phyloP scores from a whole-genome alignment of 179 eudicot genomes.

The Dionaea muscipula region DNA sequence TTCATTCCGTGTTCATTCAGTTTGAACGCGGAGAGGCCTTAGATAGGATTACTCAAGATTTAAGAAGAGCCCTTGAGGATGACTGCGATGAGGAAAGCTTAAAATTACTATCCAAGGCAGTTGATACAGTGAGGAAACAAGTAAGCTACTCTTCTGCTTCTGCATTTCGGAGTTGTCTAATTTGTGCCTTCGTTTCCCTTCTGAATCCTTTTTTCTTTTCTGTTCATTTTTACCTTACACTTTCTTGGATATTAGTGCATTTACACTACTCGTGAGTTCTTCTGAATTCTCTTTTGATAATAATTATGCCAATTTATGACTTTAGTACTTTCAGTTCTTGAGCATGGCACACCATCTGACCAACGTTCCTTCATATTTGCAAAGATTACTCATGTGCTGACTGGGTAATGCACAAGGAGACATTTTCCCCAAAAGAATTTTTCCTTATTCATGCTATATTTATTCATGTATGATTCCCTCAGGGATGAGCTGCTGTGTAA shows the following conservation, averaged over 20 bases:
- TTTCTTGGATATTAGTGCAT: too few relatives aligned
- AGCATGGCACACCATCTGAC: too few relatives aligned
- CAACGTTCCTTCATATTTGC: too few relatives aligned
- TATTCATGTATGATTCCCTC: too few relatives aligned
- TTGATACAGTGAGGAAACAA: constrained; percentile 90
- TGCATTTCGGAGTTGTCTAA: constrained; percentile 1
- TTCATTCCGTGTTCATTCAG: constrained; percentile 27
- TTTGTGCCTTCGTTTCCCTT: background rate
- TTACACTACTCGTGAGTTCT: background rate
- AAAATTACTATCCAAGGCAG: constrained; percentile 64
- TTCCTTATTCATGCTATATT: too few relatives aligned
- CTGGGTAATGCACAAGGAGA: background rate
- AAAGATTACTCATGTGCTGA: too few relatives aligned
- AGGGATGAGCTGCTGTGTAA: too few relatives aligned
- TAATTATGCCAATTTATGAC: too few relatives aligned
- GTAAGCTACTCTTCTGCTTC: constrained; percentile 19
- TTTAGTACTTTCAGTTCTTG: too few relatives aligned
- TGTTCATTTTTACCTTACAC: background rate
- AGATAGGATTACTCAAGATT: constrained; percentile 64
- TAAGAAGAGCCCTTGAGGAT: constrained; percentile 60
- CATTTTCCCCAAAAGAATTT: too few relatives aligned
- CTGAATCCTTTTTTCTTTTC: background rate
- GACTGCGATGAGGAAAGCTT: constrained; percentile 86
- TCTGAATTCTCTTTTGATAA: background rate
- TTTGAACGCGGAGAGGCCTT: constrained; percentile 97